Percentiles rank a stretch among this genome's conserved stretches.
phyloP scores from a whole-genome alignment of 2,329 filamentous ascomycete species.

The Diaporthe humulicola region DNA sequence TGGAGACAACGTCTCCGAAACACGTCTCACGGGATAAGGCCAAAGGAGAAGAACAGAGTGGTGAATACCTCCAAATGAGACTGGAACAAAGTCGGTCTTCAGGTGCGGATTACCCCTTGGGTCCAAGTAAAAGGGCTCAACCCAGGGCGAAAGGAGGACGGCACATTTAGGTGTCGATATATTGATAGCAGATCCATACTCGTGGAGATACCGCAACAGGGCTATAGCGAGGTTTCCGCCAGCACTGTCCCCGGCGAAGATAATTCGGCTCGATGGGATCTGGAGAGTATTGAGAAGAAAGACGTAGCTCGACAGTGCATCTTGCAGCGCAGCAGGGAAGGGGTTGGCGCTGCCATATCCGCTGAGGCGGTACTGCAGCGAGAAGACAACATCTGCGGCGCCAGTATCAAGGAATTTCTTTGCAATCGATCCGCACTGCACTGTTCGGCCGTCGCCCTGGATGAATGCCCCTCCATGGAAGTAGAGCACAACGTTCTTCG shows the following conservation, averaged over 20 bases:
- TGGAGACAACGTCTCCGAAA: too few species aligned
- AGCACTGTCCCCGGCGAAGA: slow-evolving; percentile 62
- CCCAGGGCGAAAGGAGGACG: slow-evolving; percentile 40
- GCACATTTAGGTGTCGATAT: slow-evolving; percentile 49
- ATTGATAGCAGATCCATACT: slow-evolving; percentile 51
- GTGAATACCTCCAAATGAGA: neutral
- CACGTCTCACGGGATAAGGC: too few species aligned
- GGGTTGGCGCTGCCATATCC: slow-evolving; percentile 51
- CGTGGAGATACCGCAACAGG: slow-evolving; percentile 59
- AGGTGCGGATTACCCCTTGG: slow-evolving; percentile 43
- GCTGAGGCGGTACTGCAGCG: slow-evolving; percentile 62
- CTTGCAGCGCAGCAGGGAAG: slow-evolving; percentile 65
- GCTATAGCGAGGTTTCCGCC: slow-evolving; percentile 60
- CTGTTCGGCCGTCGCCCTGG: slow-evolving; percentile 52
- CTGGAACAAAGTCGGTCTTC: slow-evolving; percentile 25
- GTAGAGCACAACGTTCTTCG: slow-evolving; percentile 55
- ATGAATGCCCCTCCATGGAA: slow-evolving; percentile 63
- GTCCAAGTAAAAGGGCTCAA: slow-evolving; percentile 40
- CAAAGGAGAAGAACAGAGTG: neutral
- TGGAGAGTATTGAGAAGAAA: slow-evolving; percentile 56
- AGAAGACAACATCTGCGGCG: slow-evolving; percentile 54
- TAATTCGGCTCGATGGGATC: slow-evolving; percentile 56
- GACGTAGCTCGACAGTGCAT: slow-evolving; percentile 58
- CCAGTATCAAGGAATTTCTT: slow-evolving; percentile 44
- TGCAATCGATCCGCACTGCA: slow-evolving; percentile 50